Evolutionary conservation across 176 grass and related monocot species (phyloP).

Genomic region (Ananas comosus): DNA sequence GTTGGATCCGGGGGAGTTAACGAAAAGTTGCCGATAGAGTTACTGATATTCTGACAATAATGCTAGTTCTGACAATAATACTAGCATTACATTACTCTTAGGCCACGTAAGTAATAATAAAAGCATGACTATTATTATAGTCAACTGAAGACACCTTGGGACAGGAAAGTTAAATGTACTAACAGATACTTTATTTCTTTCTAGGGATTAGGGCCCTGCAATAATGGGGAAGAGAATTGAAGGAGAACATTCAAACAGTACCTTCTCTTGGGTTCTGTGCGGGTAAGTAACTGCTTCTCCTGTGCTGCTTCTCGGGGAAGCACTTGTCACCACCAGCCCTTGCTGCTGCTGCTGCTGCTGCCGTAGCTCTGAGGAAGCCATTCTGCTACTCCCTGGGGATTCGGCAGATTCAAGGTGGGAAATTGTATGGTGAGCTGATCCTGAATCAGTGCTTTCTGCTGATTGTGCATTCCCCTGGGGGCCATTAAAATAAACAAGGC

Average conservation of each 20-base stretch:
- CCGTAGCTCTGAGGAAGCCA: slow-evolving; percentile 18
- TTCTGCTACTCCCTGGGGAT: slow-evolving; percentile 36
- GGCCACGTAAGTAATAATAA: too few relatives aligned
- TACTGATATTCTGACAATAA: too few relatives aligned
- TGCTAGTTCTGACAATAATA: too few relatives aligned
- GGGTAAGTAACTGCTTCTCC: slow-evolving; percentile 10
- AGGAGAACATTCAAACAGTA: slow-evolving; percentile 16
- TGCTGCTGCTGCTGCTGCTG: slow-evolving; percentile 3
- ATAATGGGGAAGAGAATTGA: slow-evolving; percentile 9
- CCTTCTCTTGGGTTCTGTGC: slow-evolving; percentile 31
- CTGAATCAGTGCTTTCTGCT: slow-evolving; percentile 37
- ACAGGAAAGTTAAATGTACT: background rate
- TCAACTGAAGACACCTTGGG: background rate
- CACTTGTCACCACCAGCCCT: slow-evolving; percentile 13
- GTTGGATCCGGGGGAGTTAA: too few relatives aligned
- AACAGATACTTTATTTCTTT: slow-evolving; percentile 11
- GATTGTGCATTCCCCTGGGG: slow-evolving; percentile 16
- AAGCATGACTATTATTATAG: too few relatives aligned
- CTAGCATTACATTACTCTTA: too few relatives aligned
- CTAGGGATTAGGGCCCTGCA: slow-evolving; percentile 9
- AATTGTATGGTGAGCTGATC: slow-evolving; percentile 30
- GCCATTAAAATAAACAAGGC: background rate
- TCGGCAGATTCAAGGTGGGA: slow-evolving; percentile 33
- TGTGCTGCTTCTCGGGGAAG: background rate
- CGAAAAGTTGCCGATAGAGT: too few relatives aligned